Conservation (phyloP, 2,329 filamentous ascomycete species). For the Cercospora zeina region DNA sequence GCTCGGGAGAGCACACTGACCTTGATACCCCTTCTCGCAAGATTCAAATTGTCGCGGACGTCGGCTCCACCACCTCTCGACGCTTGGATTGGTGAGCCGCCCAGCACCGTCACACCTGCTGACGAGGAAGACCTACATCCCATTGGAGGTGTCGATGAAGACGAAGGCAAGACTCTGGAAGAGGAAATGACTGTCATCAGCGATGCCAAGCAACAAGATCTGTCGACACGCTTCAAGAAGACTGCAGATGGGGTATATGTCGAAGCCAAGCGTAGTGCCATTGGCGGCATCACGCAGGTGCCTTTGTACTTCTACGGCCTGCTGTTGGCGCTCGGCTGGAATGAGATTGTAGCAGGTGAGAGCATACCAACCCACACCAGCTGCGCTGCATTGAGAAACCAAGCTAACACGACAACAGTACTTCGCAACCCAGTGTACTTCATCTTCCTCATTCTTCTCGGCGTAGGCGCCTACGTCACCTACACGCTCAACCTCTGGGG, state of each 20-base stretch:
- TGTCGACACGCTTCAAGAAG: constrained; percentile 96
- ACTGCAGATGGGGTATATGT: constrained; percentile 97
- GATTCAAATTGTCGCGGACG: constrained; percentile 75
- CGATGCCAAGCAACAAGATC: constrained; percentile 85
- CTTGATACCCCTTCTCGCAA: constrained; percentile 83
- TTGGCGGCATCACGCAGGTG: constrained; percentile 90
- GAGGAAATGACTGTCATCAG: constrained; percentile 95
- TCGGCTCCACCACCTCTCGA: constrained; percentile 77
- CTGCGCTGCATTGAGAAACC: background rate
- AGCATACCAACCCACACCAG: background rate
- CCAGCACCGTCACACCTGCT: constrained; percentile 69
- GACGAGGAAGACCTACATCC: constrained; percentile 88
- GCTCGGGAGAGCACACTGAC: constrained; percentile 89
- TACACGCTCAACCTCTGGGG: constrained; percentile 94
- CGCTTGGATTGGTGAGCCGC: constrained; percentile 77
- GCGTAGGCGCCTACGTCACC: constrained; percentile 78
- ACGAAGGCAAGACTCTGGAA: constrained; percentile 81
- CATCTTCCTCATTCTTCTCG: constrained; percentile 76
- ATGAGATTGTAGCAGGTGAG: constrained; percentile 92
- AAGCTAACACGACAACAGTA: constrained; percentile 56
- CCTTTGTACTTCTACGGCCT: constrained; percentile 93
- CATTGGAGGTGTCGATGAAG: constrained; percentile 91
- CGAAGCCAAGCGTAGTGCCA: constrained; percentile 93
- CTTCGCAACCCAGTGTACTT: constrained; percentile 93
- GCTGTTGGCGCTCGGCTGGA: constrained; percentile 92